Percentiles rank a stretch among this genome's conserved stretches.
Evolutionary conservation across 345 rosid genomes (phyloP).

Genomic region (Gossypium mustelinum): DNA sequence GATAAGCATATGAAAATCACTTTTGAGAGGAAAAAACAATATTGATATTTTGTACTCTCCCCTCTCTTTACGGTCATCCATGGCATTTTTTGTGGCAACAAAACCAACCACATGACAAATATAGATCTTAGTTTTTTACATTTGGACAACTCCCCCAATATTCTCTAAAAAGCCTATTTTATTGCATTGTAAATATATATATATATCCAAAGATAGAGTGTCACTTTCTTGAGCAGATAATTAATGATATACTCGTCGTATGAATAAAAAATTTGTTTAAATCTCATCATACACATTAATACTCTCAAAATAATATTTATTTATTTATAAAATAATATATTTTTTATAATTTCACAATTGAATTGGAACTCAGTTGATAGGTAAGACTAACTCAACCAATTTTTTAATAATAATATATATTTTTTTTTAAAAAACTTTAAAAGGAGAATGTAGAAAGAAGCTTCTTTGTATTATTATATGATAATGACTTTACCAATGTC

Average conservation of each 20-base stretch:
- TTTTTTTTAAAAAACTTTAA: too few species aligned
- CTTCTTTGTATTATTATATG: slow-evolving; percentile 17
- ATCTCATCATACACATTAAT: too few species aligned
- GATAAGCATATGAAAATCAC: slow-evolving; percentile 2
- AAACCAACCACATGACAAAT: slow-evolving; percentile 24
- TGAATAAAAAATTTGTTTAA: too few species aligned
- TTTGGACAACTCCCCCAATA: slow-evolving; percentile 16
- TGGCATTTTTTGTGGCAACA: slow-evolving; percentile 29
- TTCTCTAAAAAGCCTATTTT: not conserved
- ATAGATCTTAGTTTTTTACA: not conserved
- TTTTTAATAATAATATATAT: too few species aligned
- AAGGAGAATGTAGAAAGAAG: not conserved
- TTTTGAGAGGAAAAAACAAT: slow-evolving; percentile 9
- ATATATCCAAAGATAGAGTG: not conserved
- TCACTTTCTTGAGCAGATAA: slow-evolving; percentile 22
- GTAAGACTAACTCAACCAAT: too few species aligned
- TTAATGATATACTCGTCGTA: not conserved
- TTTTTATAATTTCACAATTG: too few species aligned
- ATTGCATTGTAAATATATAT: not conserved
- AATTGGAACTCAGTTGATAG: too few species aligned
- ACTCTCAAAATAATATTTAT: too few species aligned
- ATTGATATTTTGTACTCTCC: not conserved
- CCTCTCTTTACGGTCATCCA: slow-evolving; percentile 1
- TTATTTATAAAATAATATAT: too few species aligned
- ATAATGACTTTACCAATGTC: slow-evolving; percentile 20